Base-by-base conservation (phyloP, 2,329 filamentous ascomycete genomes). In the Cladosporium sp. region DNA sequence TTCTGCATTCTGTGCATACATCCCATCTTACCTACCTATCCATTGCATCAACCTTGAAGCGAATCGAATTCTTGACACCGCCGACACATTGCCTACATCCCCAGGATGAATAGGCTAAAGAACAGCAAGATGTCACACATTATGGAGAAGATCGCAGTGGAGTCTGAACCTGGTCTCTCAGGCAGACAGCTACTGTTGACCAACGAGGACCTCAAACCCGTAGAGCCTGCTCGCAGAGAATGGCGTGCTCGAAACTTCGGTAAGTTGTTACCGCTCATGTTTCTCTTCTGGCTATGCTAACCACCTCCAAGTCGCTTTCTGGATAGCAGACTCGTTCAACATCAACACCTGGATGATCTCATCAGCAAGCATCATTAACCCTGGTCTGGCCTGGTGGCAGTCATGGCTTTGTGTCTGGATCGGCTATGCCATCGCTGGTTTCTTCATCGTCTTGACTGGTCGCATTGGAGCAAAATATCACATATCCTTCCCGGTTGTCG, bases 161-260 rank as follows among this genome's bases (percentile, higher is more conserved):
- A 90, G 65, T 81, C 85, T 64, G 93, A 96, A 78, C 86, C 89
- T 1, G 92, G 91, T 55, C 84, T 97, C 73, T 91, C 88, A 8
- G 88, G 85, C 62, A 85, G 89, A 18, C 91, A 97, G 81, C 82
- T 96, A 71, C 93, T 97, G 89, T 85, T 97, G 75, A 91, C 88
- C 70, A 97, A 97, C 77, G 62, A 65, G 40, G 37, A 74, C 65
- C 61, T 72, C 62, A 73, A 74, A 65, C 78, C 88, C 73, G 92
- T 97, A 61, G 92, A 96, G 75, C 88, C 88, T 18, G 87, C 86
- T 69, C 87, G 92, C 66, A 88, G 93, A 64, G 87, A 91, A 85
- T 97, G 93, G 93, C 88, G 88, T 21, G 81, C 90, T 33, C 92
- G 90, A 87, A 96, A 96, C 78, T 97, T 93, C 44, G 59, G 59